These are phyloP conservation scores for Penicillium soppii DNA, from an alignment of 495 filamentous ascomycete genomes.

Conservation along the genomic window DNA sequence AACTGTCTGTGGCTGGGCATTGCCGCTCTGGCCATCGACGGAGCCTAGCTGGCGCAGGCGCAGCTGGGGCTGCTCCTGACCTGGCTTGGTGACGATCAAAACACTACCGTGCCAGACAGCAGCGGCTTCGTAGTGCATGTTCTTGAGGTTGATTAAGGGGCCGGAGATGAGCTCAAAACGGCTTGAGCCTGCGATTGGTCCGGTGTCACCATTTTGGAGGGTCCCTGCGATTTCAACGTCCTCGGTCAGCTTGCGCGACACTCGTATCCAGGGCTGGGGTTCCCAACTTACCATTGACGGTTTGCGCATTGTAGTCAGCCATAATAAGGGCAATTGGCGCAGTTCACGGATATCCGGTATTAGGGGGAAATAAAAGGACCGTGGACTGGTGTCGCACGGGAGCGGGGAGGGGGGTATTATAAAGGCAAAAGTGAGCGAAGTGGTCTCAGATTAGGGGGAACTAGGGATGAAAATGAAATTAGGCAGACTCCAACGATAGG, in stretches of 20 bases:
- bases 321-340: slow-evolving; percentile 8
- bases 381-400: slow-evolving; percentile 14
- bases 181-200: slow-evolving; percentile 5
- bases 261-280: not conserved
- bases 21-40: slow-evolving; percentile 15
- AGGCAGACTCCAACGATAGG: slow-evolving; percentile 17
- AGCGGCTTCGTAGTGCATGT: slow-evolving; percentile 63
- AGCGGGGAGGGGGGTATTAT: slow-evolving; percentile 2
- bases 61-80: slow-evolving; percentile 51
- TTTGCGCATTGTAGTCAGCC: slow-evolving; percentile 12
- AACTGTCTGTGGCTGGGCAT: slow-evolving; percentile 26
- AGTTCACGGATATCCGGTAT: slow-evolving; percentile 2
- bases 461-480: slow-evolving; percentile 2
- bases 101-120: slow-evolving; percentile 79
- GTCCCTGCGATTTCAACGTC: slow-evolving; percentile 3
- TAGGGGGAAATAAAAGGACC: not conserved
- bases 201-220: slow-evolving; percentile 18
- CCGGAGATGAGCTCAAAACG: slow-evolving; percentile 61
- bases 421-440: not conserved
- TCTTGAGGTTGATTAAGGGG: slow-evolving; percentile 80
- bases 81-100: slow-evolving; percentile 71
- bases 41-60: slow-evolving; percentile 47
- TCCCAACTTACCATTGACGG: slow-evolving; percentile 13
- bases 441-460: not conserved
- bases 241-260: slow-evolving; percentile 2